These are phyloP conservation scores for Colletotrichum liriopes DNA, from an alignment of 2,329 filamentous ascomycete genomes.

Conservation along the genomic window DNA sequence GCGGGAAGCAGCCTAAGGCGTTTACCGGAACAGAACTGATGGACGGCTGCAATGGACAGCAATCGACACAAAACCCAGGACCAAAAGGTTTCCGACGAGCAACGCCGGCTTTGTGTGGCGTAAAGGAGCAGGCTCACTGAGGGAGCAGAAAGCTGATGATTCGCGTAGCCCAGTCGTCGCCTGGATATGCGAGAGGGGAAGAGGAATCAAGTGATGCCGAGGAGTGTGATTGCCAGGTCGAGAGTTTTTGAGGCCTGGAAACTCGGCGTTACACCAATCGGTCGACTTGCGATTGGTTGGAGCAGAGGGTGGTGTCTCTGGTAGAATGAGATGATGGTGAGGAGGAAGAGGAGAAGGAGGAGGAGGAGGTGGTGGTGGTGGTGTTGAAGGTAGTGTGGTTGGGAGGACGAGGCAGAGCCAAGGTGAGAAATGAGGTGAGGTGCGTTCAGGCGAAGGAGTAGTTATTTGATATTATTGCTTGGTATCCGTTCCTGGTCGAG, in stretches of 20 bases:
- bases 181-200: conserved; percentile 10
- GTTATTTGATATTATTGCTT: conserved; percentile 23
- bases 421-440: conserved; percentile 10
- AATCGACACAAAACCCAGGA: conserved; percentile 1
- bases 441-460: conserved; percentile 15
- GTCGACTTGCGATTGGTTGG: conserved; percentile 18
- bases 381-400: conserved; percentile 4
- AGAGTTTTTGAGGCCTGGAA: conserved; percentile 13
- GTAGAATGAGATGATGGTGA: neutral
- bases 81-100: neutral
- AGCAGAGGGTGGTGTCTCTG: conserved; percentile 6
- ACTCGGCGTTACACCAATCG: conserved; percentile 19
- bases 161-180: conserved; percentile 8
- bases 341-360: neutral
- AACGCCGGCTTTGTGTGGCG: neutral
- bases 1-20: neutral
- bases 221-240: neutral
- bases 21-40: neutral
- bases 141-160: neutral
- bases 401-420: conserved; percentile 6
- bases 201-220: neutral
- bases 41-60: neutral
- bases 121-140: neutral
- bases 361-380: neutral
- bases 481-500: conserved; percentile 6